Evolutionary conservation across 768 basidiomycete genomes (phyloP).

Genomic region (Psilocybe cyanescens): DNA sequence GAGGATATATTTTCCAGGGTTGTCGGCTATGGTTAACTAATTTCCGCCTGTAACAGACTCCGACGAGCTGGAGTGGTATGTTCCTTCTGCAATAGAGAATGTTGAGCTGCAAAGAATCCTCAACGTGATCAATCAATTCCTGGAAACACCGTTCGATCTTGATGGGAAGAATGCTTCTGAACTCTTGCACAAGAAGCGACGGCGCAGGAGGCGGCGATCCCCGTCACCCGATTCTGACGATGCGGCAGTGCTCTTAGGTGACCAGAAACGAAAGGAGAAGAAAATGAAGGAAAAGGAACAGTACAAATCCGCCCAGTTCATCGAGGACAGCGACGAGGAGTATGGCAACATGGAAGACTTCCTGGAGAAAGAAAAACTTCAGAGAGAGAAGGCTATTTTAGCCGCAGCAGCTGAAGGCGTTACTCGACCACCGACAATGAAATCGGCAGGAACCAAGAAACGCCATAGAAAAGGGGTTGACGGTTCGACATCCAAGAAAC

Average conservation of each 20-base stretch:
- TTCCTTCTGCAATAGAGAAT: slow-evolving; percentile 74
- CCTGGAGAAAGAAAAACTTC: slow-evolving; percentile 70
- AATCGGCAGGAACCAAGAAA: slow-evolving; percentile 53
- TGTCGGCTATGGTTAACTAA: slow-evolving; percentile 10
- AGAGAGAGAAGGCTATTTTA: slow-evolving; percentile 57
- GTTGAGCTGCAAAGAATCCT: slow-evolving; percentile 69
- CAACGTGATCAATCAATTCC: slow-evolving; percentile 82
- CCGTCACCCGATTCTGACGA: slow-evolving; percentile 50
- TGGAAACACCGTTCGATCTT: slow-evolving; percentile 80
- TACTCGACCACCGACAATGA: slow-evolving; percentile 54
- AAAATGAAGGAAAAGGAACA: slow-evolving; percentile 59
- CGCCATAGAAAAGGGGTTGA: slow-evolving; percentile 42
- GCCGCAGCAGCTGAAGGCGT: slow-evolving; percentile 47
- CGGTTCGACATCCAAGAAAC: slow-evolving; percentile 32
- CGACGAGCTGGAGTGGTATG: slow-evolving; percentile 82
- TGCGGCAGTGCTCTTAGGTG: slow-evolving; percentile 38
- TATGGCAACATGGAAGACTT: slow-evolving; percentile 82
- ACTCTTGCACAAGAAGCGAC: slow-evolving; percentile 68
- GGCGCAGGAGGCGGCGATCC: slow-evolving; percentile 54
- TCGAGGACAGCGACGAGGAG: slow-evolving; percentile 89
- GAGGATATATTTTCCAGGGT: slow-evolving; percentile 21
- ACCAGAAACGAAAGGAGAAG: slow-evolving; percentile 65
- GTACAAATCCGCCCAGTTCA: slow-evolving; percentile 91
- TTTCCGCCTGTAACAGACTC: slow-evolving; percentile 44
- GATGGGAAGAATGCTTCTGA: slow-evolving; percentile 76